Conservation (phyloP, 2,329 filamentous ascomycete genomes). For the Fusarium lateritium region DNA sequence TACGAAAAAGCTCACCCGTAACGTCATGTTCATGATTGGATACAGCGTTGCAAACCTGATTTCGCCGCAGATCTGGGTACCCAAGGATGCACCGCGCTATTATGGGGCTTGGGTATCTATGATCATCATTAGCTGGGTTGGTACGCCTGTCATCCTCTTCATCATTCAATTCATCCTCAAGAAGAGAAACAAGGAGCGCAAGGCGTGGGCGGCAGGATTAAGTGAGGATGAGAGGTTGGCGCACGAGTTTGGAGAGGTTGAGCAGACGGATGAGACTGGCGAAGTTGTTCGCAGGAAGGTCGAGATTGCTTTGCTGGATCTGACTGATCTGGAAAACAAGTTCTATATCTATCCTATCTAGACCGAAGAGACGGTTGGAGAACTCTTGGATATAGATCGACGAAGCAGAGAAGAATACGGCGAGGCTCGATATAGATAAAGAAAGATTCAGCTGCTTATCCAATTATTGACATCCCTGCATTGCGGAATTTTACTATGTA, state of each 20-base stretch:
- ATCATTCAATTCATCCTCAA: slow-evolving; percentile 52
- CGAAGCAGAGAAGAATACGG: background rate
- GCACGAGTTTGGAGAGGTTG: slow-evolving; percentile 49
- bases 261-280: slow-evolving; percentile 51
- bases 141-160: slow-evolving; percentile 54
- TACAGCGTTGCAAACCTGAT: slow-evolving; percentile 55
- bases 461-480: background rate
- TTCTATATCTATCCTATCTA: slow-evolving; percentile 55
- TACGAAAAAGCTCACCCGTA: slow-evolving; percentile 59
- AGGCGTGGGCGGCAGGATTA: slow-evolving; percentile 20
- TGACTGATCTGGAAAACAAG: slow-evolving; percentile 58
- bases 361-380: no score
- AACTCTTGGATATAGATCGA: background rate
- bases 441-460: background rate
- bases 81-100: slow-evolving; percentile 47
- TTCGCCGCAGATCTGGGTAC: slow-evolving; percentile 56
- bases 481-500: background rate
- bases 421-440: background rate
- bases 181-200: slow-evolving; percentile 51
- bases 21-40: slow-evolving; percentile 58
- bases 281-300: slow-evolving; percentile 51
- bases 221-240: slow-evolving; percentile 35
- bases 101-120: slow-evolving; percentile 48
- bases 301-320: slow-evolving; percentile 55
- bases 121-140: slow-evolving; percentile 53